These are phyloP conservation scores for Calonectria pteridis DNA, from an alignment of 2,329 filamentous ascomycete species.

Conservation along the genomic window DNA sequence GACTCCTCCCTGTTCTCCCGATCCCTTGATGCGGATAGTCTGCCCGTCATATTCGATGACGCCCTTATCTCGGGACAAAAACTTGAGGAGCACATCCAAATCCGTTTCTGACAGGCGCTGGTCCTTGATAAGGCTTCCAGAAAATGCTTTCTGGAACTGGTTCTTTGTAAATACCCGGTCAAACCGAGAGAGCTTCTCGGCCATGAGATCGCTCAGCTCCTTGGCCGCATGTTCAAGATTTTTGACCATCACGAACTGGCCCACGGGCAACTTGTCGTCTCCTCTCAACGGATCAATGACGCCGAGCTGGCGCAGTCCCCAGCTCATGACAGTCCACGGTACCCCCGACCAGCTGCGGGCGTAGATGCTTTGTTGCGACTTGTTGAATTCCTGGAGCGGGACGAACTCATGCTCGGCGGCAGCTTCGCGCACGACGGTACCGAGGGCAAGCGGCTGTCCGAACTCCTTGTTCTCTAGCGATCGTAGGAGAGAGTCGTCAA, in stretches of 20 bases:
- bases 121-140: constrained; percentile 62
- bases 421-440: constrained; percentile 82
- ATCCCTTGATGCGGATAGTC: constrained; percentile 79
- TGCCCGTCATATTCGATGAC: constrained; percentile 71
- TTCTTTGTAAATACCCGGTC: constrained; percentile 77
- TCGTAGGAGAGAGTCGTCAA: constrained; percentile 74
- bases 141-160: constrained; percentile 72
- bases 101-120: constrained; percentile 71
- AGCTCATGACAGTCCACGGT: constrained; percentile 78
- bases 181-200: constrained; percentile 62
- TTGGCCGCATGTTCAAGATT: constrained; percentile 72
- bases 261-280: constrained; percentile 69
- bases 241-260: constrained; percentile 74
- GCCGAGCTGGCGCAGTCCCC: constrained; percentile 80
- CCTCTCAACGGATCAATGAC: constrained; percentile 62
- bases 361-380: constrained; percentile 77
- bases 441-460: constrained; percentile 84
- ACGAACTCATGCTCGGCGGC: constrained; percentile 77
- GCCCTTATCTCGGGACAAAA: constrained; percentile 75
- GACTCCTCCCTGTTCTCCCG: constrained; percentile 66
- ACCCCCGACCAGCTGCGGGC: constrained; percentile 75
- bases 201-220: constrained; percentile 61
- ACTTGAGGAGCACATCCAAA: constrained; percentile 77
- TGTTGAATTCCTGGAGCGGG: constrained; percentile 76
- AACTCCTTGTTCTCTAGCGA: constrained; percentile 82